Base-by-base conservation (phyloP, 2,329 filamentous ascomycete genomes). In the Colletotrichum neosansevieriae region DNA sequence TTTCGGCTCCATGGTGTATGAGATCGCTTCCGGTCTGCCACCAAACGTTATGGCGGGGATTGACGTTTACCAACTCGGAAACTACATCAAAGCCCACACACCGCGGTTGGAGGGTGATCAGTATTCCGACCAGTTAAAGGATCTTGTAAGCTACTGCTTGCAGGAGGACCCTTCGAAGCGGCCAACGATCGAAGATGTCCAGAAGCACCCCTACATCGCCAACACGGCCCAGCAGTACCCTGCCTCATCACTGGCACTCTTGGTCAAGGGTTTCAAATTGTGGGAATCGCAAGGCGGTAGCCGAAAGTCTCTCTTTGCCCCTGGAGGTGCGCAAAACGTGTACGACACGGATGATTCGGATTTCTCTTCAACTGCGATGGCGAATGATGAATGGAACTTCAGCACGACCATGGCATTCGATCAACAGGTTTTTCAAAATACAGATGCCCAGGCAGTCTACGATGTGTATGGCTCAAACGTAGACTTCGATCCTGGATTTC, bases 1-100 rank as follows among this genome's bases (percentile, higher is more conserved):
- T 2, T 94, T 93, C 76, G 93, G 93, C 2, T 92, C 92, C 70
- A 92, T 94, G 77, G 84, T 94, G 2, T 94, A 89, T 74, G 93
- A 96, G 78, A 92, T 95, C 77, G 92, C 93, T 1, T 93, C 91
- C 4, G 93, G 93, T 1, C 81, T 90, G 17, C 92, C 92, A 2
- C 93, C 93, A 0, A 92, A 92, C 72, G 89, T 88, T 47, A 82
- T 82, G 49, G 83, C 88, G 53, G 87, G 83, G 69, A 83, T 83
- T 72, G 82, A 84, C 51, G 77, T 85, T 40, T 71, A 72, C 15
- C 67, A 72, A 72, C 83, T 87, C 47, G 86, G 86, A 32, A 85
- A 81, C 58, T 85, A 88, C 71, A 79, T 91, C 44, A 87, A 88
- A 73, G 82, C 86, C 36, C 85, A 89, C 63, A 85, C 87, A 6